These are phyloP conservation scores for Dentipellis fragilis DNA, from an alignment of 768 basidiomycete genomes.

Conservation along the genomic window DNA sequence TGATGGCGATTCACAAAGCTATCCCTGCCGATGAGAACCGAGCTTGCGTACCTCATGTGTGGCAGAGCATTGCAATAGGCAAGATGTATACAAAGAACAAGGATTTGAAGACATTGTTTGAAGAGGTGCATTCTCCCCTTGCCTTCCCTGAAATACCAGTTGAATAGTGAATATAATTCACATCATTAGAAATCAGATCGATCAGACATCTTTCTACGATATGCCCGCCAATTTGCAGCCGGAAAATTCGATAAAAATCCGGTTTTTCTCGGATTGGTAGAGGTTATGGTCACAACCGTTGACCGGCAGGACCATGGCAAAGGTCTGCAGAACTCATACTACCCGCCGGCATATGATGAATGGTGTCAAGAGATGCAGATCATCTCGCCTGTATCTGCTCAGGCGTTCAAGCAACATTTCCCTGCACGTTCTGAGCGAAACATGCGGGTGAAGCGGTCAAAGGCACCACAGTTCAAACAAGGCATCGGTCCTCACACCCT, in stretches of 20 bases:
- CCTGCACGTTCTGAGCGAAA: conserved; percentile 11
- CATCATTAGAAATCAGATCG: not conserved
- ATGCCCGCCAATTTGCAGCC: conserved; percentile 11
- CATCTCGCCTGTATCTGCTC: conserved; percentile 20
- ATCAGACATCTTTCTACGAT: conserved; percentile 1
- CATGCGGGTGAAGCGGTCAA: conserved; percentile 11
- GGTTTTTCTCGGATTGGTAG: conserved; percentile 21
- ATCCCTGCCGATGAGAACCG: not conserved
- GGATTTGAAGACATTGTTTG: not conserved
- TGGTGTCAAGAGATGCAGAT: conserved; percentile 19
- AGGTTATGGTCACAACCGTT: conserved; percentile 19
- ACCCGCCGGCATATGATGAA: conserved; percentile 23
- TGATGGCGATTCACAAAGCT: not conserved
- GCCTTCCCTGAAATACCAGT: no score
- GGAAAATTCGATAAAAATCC: conserved; percentile 19
- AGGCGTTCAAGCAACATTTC: conserved; percentile 15
- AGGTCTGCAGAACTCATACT: conserved; percentile 26
- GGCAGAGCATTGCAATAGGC: not conserved
- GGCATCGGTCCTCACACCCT: conserved; percentile 16
- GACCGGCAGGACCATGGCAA: conserved; percentile 21
- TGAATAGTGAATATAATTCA: not conserved
- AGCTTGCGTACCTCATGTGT: not conserved
- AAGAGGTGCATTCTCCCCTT: no score
- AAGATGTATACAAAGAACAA: not conserved
- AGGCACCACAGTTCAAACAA: conserved; percentile 16